A percentile compares a stretch with the other conserved stretches of the same genome.
These are phyloP conservation scores for Phalaenopsis hybrid DNA, from an alignment of 116 monocot species.

Conservation along the genomic window DNA sequence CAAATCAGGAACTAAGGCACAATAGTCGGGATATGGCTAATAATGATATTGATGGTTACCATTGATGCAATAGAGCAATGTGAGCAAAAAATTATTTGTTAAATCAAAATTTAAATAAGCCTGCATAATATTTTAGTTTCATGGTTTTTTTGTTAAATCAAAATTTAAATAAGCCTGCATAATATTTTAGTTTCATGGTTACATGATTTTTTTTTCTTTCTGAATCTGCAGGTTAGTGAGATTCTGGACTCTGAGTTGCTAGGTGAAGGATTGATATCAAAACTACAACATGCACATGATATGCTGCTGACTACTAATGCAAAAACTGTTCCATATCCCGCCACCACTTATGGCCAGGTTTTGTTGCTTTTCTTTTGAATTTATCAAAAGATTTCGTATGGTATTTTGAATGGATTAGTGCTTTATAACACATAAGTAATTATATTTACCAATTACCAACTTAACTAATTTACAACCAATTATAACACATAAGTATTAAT, in stretches of 20 bases:
- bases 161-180: background rate
- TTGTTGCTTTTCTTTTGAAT: background rate
- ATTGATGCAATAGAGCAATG: background rate
- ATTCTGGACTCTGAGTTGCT: constrained; percentile 93
- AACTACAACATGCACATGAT: constrained; percentile 94
- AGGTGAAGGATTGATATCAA: constrained; percentile 97
- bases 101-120: background rate
- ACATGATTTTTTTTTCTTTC: background rate
- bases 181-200: background rate
- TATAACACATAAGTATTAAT: too few species aligned
- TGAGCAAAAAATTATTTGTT: background rate
- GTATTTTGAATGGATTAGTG: background rate
- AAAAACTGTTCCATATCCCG: constrained; percentile 73
- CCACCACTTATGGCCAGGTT: constrained; percentile 89
- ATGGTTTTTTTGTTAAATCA: background rate
- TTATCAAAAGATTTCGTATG: background rate
- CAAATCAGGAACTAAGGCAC: background rate
- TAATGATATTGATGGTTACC: background rate
- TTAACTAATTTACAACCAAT: background rate
- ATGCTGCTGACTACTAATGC: constrained; percentile 63
- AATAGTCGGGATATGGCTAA: background rate
- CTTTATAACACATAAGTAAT: background rate
- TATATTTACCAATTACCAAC: background rate
- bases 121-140: background rate
- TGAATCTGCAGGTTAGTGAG: constrained; percentile 67